These are phyloP conservation scores for Geranomyces variabilis DNA, from an alignment of 192 early-diverging fungal species.

Conservation along the genomic window DNA sequence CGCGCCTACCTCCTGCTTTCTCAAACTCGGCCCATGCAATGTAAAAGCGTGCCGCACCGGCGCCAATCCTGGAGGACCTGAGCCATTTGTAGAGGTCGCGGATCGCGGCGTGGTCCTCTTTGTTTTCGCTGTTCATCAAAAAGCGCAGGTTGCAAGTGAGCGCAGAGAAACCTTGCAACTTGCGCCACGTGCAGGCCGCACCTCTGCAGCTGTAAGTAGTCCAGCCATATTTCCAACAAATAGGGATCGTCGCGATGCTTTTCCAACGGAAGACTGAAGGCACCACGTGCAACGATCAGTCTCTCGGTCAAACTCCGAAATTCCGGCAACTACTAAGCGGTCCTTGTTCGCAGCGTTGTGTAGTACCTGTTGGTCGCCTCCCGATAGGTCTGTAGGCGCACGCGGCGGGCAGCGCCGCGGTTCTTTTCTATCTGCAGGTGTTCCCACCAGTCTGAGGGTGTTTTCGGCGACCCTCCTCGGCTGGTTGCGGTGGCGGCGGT, in stretches of 20 bases:
- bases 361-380: conserved; percentile 23
- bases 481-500: not conserved
- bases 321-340: too few species aligned
- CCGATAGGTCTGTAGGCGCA: conserved; percentile 11
- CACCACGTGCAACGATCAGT: too few species aligned
- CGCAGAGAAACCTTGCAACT: not conserved
- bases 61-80: conserved; percentile 32
- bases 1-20: conserved; percentile 11
- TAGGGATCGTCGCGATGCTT: conserved; percentile 21
- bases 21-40: conserved; percentile 47
- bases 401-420: conserved; percentile 5
- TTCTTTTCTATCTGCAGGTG: conserved; percentile 3
- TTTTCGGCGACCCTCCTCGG: not conserved
- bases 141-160: not conserved
- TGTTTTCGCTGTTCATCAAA: not conserved
- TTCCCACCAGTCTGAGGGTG: conserved; percentile 26
- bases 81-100: conserved; percentile 47
- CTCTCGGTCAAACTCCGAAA: not conserved
- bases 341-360: too few species aligned
- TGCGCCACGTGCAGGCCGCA: not conserved
- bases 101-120: conserved; percentile 33
- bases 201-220: conserved; percentile 26
- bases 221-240: conserved; percentile 32
- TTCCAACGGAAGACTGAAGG: conserved; percentile 5
- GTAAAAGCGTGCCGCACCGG: conserved; percentile 31